Percentiles rank a stretch among this genome's conserved stretches.
Conservation (phyloP, 2,329 filamentous ascomycete species). For the Diplodia scrobiculata region DNA sequence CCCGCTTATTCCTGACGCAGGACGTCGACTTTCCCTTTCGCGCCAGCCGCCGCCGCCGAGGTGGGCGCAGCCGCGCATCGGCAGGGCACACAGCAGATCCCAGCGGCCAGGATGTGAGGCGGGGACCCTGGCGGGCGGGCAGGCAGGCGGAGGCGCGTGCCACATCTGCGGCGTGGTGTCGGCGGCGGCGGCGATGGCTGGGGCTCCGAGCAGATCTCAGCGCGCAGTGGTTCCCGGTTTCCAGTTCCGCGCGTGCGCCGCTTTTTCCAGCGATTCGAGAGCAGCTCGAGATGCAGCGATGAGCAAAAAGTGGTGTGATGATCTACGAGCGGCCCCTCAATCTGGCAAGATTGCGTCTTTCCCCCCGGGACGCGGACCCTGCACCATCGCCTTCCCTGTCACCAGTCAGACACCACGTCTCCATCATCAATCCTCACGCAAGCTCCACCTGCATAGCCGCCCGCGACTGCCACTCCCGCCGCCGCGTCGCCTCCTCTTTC, state of each 20-base stretch:
- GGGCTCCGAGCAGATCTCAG: constrained; percentile 17
- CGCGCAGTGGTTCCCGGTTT: constrained; percentile 18
- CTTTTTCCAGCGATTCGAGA: constrained; percentile 26
- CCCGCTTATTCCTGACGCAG: background rate
- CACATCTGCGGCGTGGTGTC: constrained; percentile 9
- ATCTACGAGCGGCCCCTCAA: constrained; percentile 24
- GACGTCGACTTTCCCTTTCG: background rate
- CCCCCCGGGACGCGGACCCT: constrained; percentile 12
- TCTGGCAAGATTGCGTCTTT: constrained; percentile 27
- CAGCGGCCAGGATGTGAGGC: constrained; percentile 11
- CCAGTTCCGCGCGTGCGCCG: constrained; percentile 25
- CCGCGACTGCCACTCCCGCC: constrained; percentile 15
- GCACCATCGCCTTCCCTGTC: constrained; percentile 14
- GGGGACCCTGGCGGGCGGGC: background rate
- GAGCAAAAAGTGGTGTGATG: constrained; percentile 27
- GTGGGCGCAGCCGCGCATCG: background rate
- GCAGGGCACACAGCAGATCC: constrained; percentile 13
- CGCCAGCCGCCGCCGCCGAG: background rate
- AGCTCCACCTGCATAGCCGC: constrained; percentile 15
- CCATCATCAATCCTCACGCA: constrained; percentile 8
- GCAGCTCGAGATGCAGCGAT: constrained; percentile 16
- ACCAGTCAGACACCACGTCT: background rate
- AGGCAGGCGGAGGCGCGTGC: constrained; percentile 16
- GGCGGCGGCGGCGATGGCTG: constrained; percentile 18
- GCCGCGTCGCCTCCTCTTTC: constrained; percentile 5